A percentile compares a stretch with the other conserved stretches of the same genome.
Conservation (phyloP, 345 rosid species). For the Cardamine chenopodiifolia region DNA sequence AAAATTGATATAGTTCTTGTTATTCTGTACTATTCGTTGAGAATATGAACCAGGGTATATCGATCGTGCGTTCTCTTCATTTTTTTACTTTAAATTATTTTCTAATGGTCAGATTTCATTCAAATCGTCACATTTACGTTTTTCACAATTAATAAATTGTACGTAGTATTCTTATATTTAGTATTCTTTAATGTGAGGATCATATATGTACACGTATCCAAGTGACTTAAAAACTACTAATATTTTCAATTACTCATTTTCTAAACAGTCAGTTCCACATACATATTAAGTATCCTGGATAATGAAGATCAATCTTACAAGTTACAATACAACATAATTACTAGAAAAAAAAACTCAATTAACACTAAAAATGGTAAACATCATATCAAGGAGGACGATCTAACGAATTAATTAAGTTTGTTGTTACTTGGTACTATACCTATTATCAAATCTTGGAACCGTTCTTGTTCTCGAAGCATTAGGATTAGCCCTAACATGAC, state of each 20-base stretch:
- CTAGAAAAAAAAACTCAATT: not conserved
- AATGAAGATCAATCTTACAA: constrained; percentile 22
- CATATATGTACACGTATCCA: too few relatives aligned
- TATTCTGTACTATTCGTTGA: too few relatives aligned
- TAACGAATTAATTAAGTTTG: constrained; percentile 20
- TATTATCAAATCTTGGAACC: constrained; percentile 32
- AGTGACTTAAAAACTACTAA: not conserved
- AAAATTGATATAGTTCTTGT: too few relatives aligned
- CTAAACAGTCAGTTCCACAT: not conserved
- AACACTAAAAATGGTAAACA: constrained; percentile 6
- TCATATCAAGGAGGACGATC: not conserved
- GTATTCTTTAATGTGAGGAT: too few relatives aligned
- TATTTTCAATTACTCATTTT: constrained; percentile 1
- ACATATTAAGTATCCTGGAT: constrained; percentile 5
- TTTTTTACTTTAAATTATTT: too few relatives aligned
- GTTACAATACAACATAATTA: constrained; percentile 6
- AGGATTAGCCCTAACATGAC: constrained; percentile 47
- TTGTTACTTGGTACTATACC: constrained; percentile 33
- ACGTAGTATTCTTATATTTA: too few relatives aligned
- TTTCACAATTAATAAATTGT: too few relatives aligned
- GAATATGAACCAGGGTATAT: too few relatives aligned
- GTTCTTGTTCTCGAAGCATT: constrained; percentile 43
- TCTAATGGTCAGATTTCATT: too few relatives aligned
- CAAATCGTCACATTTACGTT: too few relatives aligned
- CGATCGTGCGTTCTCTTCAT: too few relatives aligned